Evolutionary conservation across 768 basidiomycete species (phyloP), one percentile per base, ranked within the genome.

Genomic region (Tulasnella sp.): DNA sequence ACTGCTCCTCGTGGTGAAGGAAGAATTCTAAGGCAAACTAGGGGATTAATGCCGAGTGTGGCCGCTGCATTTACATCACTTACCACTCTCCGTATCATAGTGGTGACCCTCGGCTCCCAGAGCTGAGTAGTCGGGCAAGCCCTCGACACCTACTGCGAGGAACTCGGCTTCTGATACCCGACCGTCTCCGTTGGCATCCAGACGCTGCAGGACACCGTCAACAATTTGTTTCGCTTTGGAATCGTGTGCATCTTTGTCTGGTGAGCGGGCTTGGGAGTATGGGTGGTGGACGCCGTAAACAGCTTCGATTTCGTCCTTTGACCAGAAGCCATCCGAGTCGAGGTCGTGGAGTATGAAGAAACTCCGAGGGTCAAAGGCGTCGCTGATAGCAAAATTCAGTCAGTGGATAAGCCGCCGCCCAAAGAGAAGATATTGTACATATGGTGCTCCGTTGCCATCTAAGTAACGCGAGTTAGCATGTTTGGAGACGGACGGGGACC

Each of bases 341-440:
- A 99, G 88, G 87, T 99, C 97, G 86, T 99, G 97, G 18, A 99
- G 88, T 81, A 94, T 92, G 90, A 98, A 97, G 91, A 99, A 99
- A 85, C 95, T 94, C 83, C 91, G 89, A 64, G 91, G 87, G 84
- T 93, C 96, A 83, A 95, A 97, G 58, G 91, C 90, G 84, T 96
- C 94, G 80, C 95, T 96, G 84, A 28, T 80, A 72, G 40, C 11
- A n/a, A 37, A 24, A 37, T 42, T 42, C 40, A 31, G 16, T 28
- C 76, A 31, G 77, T 41, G 69, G 1, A n/a, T 18, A 28, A 28
- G 41, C n/a, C 11, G 8, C 34, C 4, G 14, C 20, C 58, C 1
- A 40, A 3, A 24, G 37, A 34, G 22, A 40, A 58, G 20, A 40
- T 46, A 78, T 8, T 72, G n/a, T 64, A 94, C 93, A 95, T 94